phyloP scores from a whole-genome alignment of 2,329 filamentous ascomycete genomes.

The Penicillium thymicola region DNA sequence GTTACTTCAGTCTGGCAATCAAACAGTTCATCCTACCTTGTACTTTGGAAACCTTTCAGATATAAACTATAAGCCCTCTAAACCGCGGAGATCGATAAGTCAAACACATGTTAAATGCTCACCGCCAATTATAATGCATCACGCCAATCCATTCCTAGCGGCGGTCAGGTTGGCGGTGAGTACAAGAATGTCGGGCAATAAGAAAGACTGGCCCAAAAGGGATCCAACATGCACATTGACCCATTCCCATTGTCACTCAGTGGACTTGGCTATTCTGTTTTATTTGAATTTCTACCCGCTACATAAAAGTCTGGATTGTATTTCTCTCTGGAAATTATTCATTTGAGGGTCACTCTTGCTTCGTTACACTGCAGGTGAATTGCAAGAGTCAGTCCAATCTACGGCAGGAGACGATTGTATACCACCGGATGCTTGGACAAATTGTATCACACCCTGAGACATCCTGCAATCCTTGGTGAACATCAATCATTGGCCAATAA shows the following conservation, averaged over 20 bases:
- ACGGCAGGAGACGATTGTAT: slow-evolving; percentile 6
- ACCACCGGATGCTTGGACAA: not conserved
- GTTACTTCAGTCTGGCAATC: not conserved
- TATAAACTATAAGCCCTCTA: slow-evolving; percentile 3
- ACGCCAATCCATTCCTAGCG: not conserved
- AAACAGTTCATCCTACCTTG: not conserved
- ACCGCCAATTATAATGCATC: not conserved
- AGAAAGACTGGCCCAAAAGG: slow-evolving; percentile 19
- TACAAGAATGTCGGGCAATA: slow-evolving; percentile 17
- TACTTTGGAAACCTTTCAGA: not conserved
- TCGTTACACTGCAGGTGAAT: not conserved
- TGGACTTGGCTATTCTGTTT: not conserved
- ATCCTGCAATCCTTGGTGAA: not conserved
- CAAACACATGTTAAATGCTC: not conserved
- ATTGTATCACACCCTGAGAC: not conserved
- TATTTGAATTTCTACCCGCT: not conserved
- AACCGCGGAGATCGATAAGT: not conserved
- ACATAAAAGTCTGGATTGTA: not conserved
- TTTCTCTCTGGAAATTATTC: not conserved
- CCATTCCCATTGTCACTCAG: slow-evolving; percentile 11
- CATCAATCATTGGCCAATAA: not conserved
- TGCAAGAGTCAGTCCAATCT: not conserved
- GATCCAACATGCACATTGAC: slow-evolving; percentile 25
- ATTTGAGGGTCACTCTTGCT: not conserved
- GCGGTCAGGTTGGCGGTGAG: slow-evolving; percentile 16